Evolutionary conservation across 2,329 filamentous ascomycete genomes (phyloP).

Genomic region (Fusarium duplospermum): DNA sequence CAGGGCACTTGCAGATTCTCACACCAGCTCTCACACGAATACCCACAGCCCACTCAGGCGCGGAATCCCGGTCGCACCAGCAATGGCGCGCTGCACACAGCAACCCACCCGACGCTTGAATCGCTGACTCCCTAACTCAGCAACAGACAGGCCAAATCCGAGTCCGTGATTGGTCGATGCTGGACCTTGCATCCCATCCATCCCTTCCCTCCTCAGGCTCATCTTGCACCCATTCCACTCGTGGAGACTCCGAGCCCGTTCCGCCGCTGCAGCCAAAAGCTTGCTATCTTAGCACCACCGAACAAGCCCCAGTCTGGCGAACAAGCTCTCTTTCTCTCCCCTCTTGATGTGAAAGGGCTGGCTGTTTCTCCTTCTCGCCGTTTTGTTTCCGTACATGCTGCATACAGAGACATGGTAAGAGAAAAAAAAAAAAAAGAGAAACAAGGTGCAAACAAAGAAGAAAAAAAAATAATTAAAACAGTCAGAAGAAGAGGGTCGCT

Average conservation of each 20-base stretch:
- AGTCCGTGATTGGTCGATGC: constrained; percentile 35
- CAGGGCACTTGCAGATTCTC: constrained; percentile 21
- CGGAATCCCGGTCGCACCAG: constrained; percentile 39
- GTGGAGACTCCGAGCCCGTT: constrained; percentile 28
- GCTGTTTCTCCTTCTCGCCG: not conserved
- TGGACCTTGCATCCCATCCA: constrained; percentile 35
- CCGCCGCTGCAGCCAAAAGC: constrained; percentile 31
- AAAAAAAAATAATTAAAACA: constrained; percentile 18
- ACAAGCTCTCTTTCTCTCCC: constrained; percentile 6
- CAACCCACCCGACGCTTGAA: constrained; percentile 39
- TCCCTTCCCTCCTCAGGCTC: constrained; percentile 27
- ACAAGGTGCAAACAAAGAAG: constrained; percentile 1
- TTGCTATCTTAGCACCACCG: constrained; percentile 26
- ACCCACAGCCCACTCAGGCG: constrained; percentile 37
- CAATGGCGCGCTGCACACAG: constrained; percentile 39
- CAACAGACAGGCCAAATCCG: constrained; percentile 41
- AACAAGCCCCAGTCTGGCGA: constrained; percentile 15
- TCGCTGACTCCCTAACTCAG: constrained; percentile 45
- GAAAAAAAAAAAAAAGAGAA: not conserved
- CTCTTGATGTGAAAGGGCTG: not conserved
- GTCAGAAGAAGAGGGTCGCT: constrained; percentile 22
- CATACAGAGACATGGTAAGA: not conserved
- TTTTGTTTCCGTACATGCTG: not conserved
- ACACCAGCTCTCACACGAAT: constrained; percentile 28
- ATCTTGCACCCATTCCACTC: constrained; percentile 41